Percentiles rank a stretch among this genome's conserved stretches.
Conservation (phyloP, 495 filamentous ascomycete species). For the Penicillium pancosmium region DNA sequence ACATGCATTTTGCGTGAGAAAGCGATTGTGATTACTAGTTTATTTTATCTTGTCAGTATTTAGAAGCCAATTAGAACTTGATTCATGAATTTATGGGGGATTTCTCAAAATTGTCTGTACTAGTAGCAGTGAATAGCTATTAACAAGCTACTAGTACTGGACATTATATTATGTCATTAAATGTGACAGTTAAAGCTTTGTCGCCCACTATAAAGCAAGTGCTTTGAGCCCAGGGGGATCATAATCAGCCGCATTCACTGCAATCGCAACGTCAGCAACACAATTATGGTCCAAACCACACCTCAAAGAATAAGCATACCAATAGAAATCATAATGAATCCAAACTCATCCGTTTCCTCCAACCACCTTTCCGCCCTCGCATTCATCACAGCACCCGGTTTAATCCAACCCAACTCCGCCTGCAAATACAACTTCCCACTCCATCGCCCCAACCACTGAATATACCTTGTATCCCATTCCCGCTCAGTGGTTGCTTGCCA, state of each 20-base stretch:
- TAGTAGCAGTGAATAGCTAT: no score
- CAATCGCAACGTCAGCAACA: not conserved
- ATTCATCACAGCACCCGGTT: slow-evolving; percentile 21
- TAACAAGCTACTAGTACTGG: no score
- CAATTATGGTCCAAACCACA: no score
- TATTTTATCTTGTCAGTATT: not conserved
- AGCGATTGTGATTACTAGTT: not conserved
- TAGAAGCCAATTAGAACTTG: not conserved
- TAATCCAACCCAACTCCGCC: slow-evolving; percentile 35
- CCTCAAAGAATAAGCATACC: slow-evolving; percentile 18
- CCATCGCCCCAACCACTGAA: slow-evolving; percentile 39
- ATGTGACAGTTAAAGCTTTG: no score
- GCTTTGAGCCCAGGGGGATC: not conserved
- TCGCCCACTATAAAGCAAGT: not conserved
- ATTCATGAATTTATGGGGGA: no score
- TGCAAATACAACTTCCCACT: slow-evolving; percentile 34
- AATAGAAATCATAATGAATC: slow-evolving; percentile 38
- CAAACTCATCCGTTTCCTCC: slow-evolving; percentile 42
- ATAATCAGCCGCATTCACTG: not conserved
- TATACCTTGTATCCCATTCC: slow-evolving; percentile 38
- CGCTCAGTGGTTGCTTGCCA: slow-evolving; percentile 38
- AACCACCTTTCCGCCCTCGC: slow-evolving; percentile 35
- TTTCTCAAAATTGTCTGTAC: no score
- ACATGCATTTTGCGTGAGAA: not conserved
- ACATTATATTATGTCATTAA: no score